Evolutionary conservation across 1,139 yeast genomes (phyloP).

Genomic region (Pichia sp.): DNA sequence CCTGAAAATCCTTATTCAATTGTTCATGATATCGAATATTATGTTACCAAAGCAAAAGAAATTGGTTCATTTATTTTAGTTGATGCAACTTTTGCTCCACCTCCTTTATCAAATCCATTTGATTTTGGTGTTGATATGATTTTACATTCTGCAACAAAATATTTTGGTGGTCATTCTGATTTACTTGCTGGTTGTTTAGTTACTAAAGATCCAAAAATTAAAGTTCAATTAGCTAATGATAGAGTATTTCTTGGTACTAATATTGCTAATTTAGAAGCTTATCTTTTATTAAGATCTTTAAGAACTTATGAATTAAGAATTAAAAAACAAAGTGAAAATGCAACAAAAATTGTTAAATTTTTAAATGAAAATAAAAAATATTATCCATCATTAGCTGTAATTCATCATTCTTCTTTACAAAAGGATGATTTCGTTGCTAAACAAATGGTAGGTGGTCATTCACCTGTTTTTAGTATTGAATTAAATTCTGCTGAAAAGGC

Average conservation of each 20-base stretch:
- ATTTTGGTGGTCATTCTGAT: conserved; percentile 93
- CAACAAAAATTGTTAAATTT: conserved; percentile 54
- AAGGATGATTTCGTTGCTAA: conserved; percentile 51
- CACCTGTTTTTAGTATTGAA: conserved; percentile 72
- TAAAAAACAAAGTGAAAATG: conserved; percentile 56
- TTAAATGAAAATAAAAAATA: conserved; percentile 43
- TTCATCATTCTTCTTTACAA: conserved; percentile 75
- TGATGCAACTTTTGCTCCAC: conserved; percentile 92
- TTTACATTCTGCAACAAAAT: conserved; percentile 88
- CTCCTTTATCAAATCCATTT: conserved; percentile 79
- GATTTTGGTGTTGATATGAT: conserved; percentile 75
- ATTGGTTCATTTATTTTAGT: conserved; percentile 69
- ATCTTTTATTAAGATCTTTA: conserved; percentile 66
- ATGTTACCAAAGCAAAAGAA: conserved; percentile 64
- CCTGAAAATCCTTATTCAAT: conserved; percentile 82
- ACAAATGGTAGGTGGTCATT: conserved; percentile 60
- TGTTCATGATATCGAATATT: conserved; percentile 51
- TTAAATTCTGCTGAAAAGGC: conserved; percentile 51
- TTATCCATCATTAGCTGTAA: conserved; percentile 43
- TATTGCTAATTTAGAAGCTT: conserved; percentile 71
- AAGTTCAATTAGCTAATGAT: conserved; percentile 47
- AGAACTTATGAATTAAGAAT: conserved; percentile 75
- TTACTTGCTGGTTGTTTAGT: conserved; percentile 73
- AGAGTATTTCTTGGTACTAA: conserved; percentile 70
- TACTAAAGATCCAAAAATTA: conserved; percentile 46